Conservation (phyloP, 2,329 filamentous ascomycete genomes). For the Neofusicoccum sp. region DNA sequence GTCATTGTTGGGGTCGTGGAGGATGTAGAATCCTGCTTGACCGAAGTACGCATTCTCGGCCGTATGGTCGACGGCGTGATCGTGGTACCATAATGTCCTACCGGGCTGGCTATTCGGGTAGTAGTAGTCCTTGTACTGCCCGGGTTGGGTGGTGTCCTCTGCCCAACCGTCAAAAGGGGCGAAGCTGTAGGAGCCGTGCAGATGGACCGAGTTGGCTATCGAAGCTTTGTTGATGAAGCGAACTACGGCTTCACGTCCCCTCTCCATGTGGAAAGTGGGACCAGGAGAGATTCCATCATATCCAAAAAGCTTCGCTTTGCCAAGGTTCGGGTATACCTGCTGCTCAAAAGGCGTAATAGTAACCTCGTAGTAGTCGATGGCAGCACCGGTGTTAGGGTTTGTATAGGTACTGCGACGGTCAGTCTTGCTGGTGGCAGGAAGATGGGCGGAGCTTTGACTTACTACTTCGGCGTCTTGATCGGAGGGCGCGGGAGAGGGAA, state of each 20-base stretch:
- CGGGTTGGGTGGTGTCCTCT: constrained; percentile 53
- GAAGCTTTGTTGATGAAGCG: constrained; percentile 56
- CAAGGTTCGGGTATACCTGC: constrained; percentile 49
- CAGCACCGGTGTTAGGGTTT: constrained; percentile 36
- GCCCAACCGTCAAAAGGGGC: constrained; percentile 59
- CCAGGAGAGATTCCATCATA: constrained; percentile 61
- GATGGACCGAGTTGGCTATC: constrained; percentile 52
- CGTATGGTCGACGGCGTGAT: constrained; percentile 48
- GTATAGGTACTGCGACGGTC: constrained; percentile 37
- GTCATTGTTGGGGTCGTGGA: constrained; percentile 55
- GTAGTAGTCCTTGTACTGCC: constrained; percentile 65
- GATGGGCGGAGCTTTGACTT: constrained; percentile 24
- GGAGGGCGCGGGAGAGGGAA: constrained; percentile 51
- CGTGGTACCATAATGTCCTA: constrained; percentile 62
- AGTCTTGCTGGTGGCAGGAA: constrained; percentile 21
- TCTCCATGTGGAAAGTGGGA: constrained; percentile 54
- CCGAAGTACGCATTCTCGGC: constrained; percentile 60
- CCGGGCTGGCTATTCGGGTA: constrained; percentile 60
- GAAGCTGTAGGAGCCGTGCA: constrained; percentile 56
- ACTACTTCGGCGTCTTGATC: constrained; percentile 47
- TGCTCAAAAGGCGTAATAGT: constrained; percentile 44
- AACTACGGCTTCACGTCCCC: constrained; percentile 56
- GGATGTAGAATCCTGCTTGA: constrained; percentile 59
- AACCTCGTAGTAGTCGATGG: constrained; percentile 52
- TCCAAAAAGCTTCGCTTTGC: constrained; percentile 46